phyloP scores from a whole-genome alignment of 805 yeast species.

The Schwanniomyces yamadae region DNA sequence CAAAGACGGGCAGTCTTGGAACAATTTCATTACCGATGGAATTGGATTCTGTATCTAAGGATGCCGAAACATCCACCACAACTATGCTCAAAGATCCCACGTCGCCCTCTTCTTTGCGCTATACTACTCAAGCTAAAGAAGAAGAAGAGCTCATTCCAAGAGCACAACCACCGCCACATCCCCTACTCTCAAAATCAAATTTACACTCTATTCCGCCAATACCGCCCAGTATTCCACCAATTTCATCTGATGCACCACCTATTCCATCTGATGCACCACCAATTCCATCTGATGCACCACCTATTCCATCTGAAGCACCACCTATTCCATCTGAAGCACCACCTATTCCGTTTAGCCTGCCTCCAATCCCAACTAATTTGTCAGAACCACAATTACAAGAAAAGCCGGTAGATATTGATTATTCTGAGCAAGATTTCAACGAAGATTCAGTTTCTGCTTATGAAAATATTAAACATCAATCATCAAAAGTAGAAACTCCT shows the following conservation, averaged over 20 bases:
- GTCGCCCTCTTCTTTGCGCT: too few relatives aligned
- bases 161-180: conserved; percentile 6
- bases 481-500: too few relatives aligned
- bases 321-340: conserved; percentile 9
- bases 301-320: neutral
- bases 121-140: neutral
- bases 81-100: too few relatives aligned
- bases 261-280: conserved; percentile 10
- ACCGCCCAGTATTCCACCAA: conserved; percentile 15
- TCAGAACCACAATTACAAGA: too few relatives aligned
- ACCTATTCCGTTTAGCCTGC: conserved; percentile 5
- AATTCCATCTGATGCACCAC: conserved; percentile 1
- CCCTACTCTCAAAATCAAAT: conserved; percentile 8
- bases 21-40: too few relatives aligned
- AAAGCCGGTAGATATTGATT: too few relatives aligned
- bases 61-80: too few relatives aligned
- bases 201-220: conserved; percentile 13
- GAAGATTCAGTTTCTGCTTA: too few relatives aligned
- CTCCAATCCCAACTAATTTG: neutral
- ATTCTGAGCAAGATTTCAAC: too few relatives aligned
- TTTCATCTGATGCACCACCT: conserved; percentile 19
- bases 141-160: conserved; percentile 2
- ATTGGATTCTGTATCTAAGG: too few relatives aligned
- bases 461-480: too few relatives aligned
- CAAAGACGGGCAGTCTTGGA: conserved; percentile 8